Evolutionary conservation across 2,329 filamentous ascomycete species (phyloP).

Genomic region (Trichophaea hybrida): DNA sequence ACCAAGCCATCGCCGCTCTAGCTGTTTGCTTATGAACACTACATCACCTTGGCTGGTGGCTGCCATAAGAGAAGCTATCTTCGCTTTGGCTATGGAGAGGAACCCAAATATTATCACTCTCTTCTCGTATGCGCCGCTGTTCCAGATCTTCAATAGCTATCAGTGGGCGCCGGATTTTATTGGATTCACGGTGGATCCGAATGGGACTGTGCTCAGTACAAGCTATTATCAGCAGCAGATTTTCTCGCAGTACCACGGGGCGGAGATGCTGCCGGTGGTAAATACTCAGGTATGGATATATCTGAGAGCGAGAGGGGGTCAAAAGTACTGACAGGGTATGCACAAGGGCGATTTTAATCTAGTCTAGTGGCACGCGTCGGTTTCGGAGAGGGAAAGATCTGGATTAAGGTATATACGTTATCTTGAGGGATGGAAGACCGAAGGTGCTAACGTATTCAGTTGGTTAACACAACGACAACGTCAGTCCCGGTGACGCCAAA

Average conservation of each 20-base stretch:
- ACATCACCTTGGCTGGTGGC: conserved; percentile 44
- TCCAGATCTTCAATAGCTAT: conserved; percentile 29
- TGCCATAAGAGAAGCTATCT: conserved; percentile 28
- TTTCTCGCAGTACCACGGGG: conserved; percentile 27
- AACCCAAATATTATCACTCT: conserved; percentile 28
- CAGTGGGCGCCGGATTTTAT: conserved; percentile 31
- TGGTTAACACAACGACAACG: conserved; percentile 12
- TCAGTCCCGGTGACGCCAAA: conserved; percentile 7
- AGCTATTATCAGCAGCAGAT: conserved; percentile 29
- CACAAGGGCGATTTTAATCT: conserved; percentile 27
- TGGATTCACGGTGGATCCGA: conserved; percentile 27
- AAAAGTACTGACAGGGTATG: not conserved
- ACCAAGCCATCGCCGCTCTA: not conserved
- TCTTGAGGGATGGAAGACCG: not conserved
- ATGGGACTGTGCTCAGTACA: conserved; percentile 28
- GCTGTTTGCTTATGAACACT: conserved; percentile 37
- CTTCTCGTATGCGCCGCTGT: conserved; percentile 27
- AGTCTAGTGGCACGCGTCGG: conserved; percentile 28
- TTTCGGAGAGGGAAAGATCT: conserved; percentile 18
- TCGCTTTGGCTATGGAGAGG: conserved; percentile 27
- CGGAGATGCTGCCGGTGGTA: conserved; percentile 27
- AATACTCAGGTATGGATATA: too few species aligned
- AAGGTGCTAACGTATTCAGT: conserved; percentile 5
- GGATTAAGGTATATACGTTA: conserved; percentile 12
- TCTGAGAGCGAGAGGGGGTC: not conserved